Conservation (phyloP, 352 stramenopile genomes). For the Phytophthora lateralis region DNA sequence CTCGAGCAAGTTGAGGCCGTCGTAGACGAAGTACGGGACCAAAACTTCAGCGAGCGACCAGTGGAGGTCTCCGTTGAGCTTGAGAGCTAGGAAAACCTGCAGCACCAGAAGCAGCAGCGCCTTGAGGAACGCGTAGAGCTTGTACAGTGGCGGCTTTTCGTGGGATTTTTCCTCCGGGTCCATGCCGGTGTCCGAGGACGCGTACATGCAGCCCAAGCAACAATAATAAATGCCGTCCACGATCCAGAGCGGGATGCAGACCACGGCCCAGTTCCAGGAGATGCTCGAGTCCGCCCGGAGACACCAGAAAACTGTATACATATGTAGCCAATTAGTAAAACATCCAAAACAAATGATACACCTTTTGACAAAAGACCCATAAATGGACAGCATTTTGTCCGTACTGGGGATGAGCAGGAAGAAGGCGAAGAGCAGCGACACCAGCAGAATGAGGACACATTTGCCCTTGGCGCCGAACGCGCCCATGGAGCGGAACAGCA, state of each 20-base stretch:
- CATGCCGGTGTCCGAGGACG: constrained; percentile 48
- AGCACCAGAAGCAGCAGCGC: constrained; percentile 73
- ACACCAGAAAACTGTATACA: constrained; percentile 78
- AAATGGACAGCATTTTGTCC: constrained; percentile 6
- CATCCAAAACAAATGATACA: constrained; percentile 4
- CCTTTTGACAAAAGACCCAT: constrained; percentile 2
- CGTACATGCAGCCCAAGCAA: constrained; percentile 66
- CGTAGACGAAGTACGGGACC: constrained; percentile 83
- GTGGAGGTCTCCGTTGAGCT: constrained; percentile 72
- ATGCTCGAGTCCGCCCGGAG: constrained; percentile 77
- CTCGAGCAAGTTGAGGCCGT: constrained; percentile 74
- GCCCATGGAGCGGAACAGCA: constrained; percentile 78
- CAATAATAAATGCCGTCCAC: constrained; percentile 79
- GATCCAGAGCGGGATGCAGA: constrained; percentile 86
- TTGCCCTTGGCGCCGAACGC: constrained; percentile 73
- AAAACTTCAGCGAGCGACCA: constrained; percentile 72
- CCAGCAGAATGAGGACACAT: constrained; percentile 66
- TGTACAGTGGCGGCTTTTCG: constrained; percentile 56
- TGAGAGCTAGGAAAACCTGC: constrained; percentile 84
- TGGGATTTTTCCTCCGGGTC: constrained; percentile 67
- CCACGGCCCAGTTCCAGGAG: constrained; percentile 78
- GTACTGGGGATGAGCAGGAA: constrained; percentile 87
- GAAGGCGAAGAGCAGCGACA: constrained; percentile 83
- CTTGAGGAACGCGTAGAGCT: constrained; percentile 87
- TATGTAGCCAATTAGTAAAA: constrained; percentile 19